phyloP scores from a whole-genome alignment of 768 basidiomycete species.

The Polyporus arcularius region DNA sequence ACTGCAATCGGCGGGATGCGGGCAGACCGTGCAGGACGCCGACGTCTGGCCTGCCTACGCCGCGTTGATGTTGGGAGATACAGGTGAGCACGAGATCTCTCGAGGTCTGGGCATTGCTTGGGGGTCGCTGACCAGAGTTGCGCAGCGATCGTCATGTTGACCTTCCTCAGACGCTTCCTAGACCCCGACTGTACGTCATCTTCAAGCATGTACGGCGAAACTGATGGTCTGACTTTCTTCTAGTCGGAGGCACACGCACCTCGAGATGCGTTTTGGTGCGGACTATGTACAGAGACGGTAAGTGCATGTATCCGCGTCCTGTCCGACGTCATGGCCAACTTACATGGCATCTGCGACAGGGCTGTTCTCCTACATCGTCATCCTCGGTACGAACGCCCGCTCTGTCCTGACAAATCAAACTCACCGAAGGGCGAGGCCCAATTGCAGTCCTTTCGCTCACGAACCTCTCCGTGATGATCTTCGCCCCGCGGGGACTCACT shows the following conservation, averaged over 20 bases:
- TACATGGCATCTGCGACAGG: not conserved
- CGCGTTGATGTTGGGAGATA: not conserved
- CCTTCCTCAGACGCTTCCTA: not conserved
- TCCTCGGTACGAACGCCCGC: not conserved
- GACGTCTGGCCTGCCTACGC: not conserved
- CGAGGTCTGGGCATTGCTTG: not conserved
- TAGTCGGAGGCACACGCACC: not conserved
- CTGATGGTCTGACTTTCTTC: not conserved
- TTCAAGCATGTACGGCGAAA: not conserved
- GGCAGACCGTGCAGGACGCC: not conserved
- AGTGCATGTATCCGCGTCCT: not conserved
- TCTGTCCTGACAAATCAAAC: too few species aligned
- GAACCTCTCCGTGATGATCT: constrained; percentile 9
- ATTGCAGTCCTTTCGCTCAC: not conserved
- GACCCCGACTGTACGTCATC: not conserved
- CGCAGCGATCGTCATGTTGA: not conserved
- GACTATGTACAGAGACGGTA: constrained; percentile 14
- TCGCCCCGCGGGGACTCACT: constrained; percentile 1
- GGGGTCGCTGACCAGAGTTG: not conserved
- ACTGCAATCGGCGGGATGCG: not conserved
- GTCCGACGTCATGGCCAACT: not conserved
- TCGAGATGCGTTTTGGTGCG: not conserved
- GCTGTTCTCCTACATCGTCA: not conserved
- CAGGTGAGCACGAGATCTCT: not conserved
- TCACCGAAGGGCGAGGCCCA: not conserved